A percentile compares a stretch with the other conserved stretches of the same genome.
These are phyloP conservation scores for Tulasnella sp. DNA, from an alignment of 768 basidiomycete species.

Conservation along the genomic window DNA sequence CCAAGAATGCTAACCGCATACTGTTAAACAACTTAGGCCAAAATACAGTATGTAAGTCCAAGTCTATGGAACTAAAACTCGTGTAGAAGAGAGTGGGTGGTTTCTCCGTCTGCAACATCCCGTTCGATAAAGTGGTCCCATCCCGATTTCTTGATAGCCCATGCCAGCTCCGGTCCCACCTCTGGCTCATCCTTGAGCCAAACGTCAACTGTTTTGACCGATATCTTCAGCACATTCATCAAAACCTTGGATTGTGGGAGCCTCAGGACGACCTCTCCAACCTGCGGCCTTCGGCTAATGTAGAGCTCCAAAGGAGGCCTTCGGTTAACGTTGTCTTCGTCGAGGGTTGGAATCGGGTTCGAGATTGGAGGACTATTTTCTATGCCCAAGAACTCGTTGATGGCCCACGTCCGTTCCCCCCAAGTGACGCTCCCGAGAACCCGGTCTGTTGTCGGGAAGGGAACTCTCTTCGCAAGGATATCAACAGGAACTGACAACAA, in stretches of 20 bases:
- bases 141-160: not conserved
- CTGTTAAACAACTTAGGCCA: not conserved
- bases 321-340: not conserved
- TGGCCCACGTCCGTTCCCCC: not conserved
- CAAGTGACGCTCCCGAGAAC: not conserved
- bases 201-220: not conserved
- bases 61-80: not conserved
- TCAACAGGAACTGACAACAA: not conserved
- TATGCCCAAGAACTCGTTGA: not conserved
- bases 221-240: not conserved
- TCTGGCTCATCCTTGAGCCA: not conserved
- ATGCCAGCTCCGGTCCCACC: not conserved
- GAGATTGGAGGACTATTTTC: not conserved
- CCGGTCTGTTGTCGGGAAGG: not conserved
- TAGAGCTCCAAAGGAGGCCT: constrained; percentile 1
- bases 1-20: not conserved
- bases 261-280: not conserved
- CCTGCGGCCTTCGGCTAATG: not conserved
- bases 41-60: not conserved
- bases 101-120: not conserved
- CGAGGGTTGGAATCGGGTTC: not conserved
- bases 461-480: not conserved
- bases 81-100: not conserved
- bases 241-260: not conserved
- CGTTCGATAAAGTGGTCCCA: not conserved